phyloP scores from a whole-genome alignment of 192 early-diverging fungal species.

The Coemansia sp. region DNA sequence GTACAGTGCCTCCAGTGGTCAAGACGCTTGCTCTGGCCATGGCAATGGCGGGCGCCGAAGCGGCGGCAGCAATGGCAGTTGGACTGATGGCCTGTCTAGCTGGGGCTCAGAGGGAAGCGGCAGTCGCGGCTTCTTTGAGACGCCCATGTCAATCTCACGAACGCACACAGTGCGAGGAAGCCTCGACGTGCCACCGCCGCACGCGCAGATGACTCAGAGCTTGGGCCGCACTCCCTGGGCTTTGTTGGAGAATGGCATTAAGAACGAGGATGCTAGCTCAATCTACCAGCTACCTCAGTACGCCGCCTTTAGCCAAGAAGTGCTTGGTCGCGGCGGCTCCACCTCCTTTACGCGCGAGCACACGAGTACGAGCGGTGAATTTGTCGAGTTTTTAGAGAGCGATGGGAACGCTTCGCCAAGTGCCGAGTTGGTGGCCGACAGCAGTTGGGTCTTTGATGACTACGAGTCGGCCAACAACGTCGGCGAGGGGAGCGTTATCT shows the following conservation, averaged over 20 bases:
- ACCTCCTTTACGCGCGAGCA: not conserved
- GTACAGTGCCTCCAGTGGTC: slow-evolving; percentile 25
- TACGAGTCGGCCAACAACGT: slow-evolving; percentile 3
- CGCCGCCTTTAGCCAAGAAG: slow-evolving; percentile 18
- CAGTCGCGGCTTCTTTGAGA: slow-evolving; percentile 3
- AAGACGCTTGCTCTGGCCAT: slow-evolving; percentile 4
- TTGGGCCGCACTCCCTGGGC: not conserved
- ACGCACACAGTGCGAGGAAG: not conserved
- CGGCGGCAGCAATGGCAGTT: not conserved
- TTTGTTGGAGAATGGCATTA: not conserved
- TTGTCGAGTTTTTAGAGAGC: slow-evolving; percentile 1
- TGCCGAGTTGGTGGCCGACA: not conserved
- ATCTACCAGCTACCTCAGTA: slow-evolving; percentile 22
- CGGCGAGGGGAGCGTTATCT: slow-evolving; percentile 28
- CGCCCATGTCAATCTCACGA: not conserved
- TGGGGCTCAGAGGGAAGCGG: not conserved
- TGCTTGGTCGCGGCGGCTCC: slow-evolving; percentile 7
- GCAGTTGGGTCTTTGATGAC: slow-evolving; percentile 18
- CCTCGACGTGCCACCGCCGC: not conserved
- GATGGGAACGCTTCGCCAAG: not conserved
- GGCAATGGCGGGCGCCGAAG: not conserved
- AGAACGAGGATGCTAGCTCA: not conserved
- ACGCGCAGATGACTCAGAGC: not conserved
- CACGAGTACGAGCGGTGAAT: not conserved
- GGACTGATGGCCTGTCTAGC: slow-evolving; percentile 4